Base-by-base conservation (phyloP, 2,329 filamentous ascomycete species). In the Pseudogymnoascus sp. region DNA sequence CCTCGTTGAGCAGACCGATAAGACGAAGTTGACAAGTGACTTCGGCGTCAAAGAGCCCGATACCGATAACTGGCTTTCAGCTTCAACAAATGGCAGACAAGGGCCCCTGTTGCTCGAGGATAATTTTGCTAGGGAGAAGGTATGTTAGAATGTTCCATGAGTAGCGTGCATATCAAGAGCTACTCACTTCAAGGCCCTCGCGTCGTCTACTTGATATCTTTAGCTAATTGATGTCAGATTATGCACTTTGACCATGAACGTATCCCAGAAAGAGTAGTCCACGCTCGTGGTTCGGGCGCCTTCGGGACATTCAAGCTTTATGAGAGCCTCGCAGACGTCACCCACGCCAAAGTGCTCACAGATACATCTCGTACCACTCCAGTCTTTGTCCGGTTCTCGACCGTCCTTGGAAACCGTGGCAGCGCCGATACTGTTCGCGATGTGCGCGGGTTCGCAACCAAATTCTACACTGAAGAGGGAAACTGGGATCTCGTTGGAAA, bases 341-440 rank as follows among this genome's bases (percentile, higher is more conserved):
- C 87, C 0, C 83, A 83, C 5, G 87, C 87, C 10, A 86, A 83
- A 0, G 90, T 90, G 73, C 75, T 90, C 14, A 73, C 71, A 6
- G 71, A 74, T 1, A 72, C 77, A n/a, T 82, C 79, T 40, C 89
- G 89, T 72, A 73, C 86, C 70, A 91, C 88, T 0, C 85, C 81
- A 0, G 77, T 90, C 1, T 90, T 91, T 70, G 70, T 89, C 14
- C 85, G 90, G 0, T 92, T 94, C 73, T 93, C 89, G 0, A 93
- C 90, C 0, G 90, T 91, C 0, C 79, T 90, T 1, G 89, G 88
- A 5, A 90, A 85, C 71, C 82, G 86, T 35, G 90, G 90, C 11
- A 90, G 86, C 61, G 88, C 89, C 5, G 90, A 94, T 71, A 92
- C 89, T 0, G 90, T 92, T 1, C 84, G 90, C n/a, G 90, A 94